Base-by-base conservation (phyloP, 345 rosid species). In the Anacardium occidentale region DNA sequence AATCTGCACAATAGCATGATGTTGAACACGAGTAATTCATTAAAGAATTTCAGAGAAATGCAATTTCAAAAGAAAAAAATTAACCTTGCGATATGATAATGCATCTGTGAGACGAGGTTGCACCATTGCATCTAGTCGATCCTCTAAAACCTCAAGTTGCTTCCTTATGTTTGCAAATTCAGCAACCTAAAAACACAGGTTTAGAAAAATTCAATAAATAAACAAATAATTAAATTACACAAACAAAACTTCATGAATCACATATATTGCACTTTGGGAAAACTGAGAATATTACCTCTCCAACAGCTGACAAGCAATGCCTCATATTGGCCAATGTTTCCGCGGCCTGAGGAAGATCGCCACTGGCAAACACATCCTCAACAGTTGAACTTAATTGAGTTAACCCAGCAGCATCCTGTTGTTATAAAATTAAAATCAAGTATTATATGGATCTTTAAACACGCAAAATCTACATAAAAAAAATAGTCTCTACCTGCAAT, bases 291-390 rank as follows among this genome's bases (percentile, higher is more conserved):
- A 68, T 62, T 75, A 92, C 99, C 97, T 95, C 99, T 18, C 99
- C 99, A 15, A 95, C 98, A 65, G 98, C 99, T 77, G 99, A 89
- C 79, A 95, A 76, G 81, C 99, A 95, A 83, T 91, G 97, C 83
- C 94, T 89, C 99, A 95, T 95, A 81, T 89, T 92, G 69, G 99
- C 94, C 90, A 95, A 86, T 70, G 99, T 95, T 78, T 95, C 98
- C 15, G 99, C 99, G 54, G 99, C 99, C 37, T 91, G 92, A 66
- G 98, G 96, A 86, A 95, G 97, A 83, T 95, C 99, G 3, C 99
- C 97, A 14, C 97, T 92, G 48, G 96, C 91, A 79, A 95, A 95
- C 15, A 95, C 98, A 85, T 91, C 98, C 85, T 95, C 99, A 51
- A 95, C 99, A 0, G 98, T 95, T 10, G 96, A 91, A 78, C 98